Base-by-base conservation (phyloP, 1,139 yeast species). In the Debaryomyces sp. region DNA sequence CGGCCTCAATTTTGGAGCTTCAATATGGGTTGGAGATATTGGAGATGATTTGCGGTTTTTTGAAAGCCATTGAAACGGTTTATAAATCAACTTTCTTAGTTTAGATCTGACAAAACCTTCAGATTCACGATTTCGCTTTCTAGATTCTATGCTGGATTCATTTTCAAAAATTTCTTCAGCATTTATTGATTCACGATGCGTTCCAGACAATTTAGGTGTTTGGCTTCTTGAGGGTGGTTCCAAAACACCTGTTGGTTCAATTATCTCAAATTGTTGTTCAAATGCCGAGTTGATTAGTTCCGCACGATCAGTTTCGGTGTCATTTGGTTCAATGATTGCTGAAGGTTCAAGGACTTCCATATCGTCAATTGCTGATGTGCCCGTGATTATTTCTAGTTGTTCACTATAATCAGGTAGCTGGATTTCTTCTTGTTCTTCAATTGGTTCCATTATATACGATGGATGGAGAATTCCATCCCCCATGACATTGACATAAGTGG, bases 391-490 rank as follows among this genome's bases (percentile, higher is more conserved):
- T 35, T 40, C 49, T 42, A 44, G 50, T 17, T 6, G 48, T 37
- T 48, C 50, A 46, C 42, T 51, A 41, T 45, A 45, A 17, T 47
- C 51, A 40, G 44, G 24, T 17, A 22, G 45, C 27, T 48, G 45
- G 5, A 40, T n/a, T 43, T 17, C 27, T 29, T 49, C 55, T 44
- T 51, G n/a, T 41, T 46, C 50, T 43, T 48, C 45, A 47, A 47
- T 21, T 24, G 44, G 45, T 32, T 45, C 47, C 22, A 36, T 40
- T 15, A 42, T 33, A 15, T n/a, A 42, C 5, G 50, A 24, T 5
- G 50, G 50, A 18, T 21, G 24, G 27, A 47, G 23, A 17, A 39
- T 27, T 8, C 18, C 30, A 18, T 36, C 40, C 5, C 41, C 39
- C n/a, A 45, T 22, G 12, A 41, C 37, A n/a, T 43, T 42, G 4